phyloP scores from a whole-genome alignment of 192 early-diverging fungal species.

The Diversispora epigaea region DNA sequence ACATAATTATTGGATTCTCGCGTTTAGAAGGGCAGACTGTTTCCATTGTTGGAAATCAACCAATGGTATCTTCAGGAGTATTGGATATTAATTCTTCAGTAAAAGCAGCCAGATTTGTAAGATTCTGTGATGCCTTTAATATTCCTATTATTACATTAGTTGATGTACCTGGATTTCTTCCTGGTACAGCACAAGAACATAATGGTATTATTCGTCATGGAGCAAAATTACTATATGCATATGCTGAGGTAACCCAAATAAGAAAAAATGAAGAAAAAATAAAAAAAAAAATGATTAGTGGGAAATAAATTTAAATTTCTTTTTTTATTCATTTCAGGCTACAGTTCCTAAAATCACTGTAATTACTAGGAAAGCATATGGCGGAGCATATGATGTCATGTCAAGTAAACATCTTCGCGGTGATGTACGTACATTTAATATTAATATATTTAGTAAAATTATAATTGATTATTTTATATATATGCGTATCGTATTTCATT shows the following conservation, averaged over 20 bases:
- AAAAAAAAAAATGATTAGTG: neutral
- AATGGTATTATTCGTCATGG: conserved; percentile 94
- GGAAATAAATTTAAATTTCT: neutral
- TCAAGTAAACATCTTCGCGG: conserved; percentile 93
- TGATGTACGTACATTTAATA: conserved; percentile 47
- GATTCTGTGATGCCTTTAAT: conserved; percentile 96
- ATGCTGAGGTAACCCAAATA: conserved; percentile 62
- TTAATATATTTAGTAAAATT: neutral
- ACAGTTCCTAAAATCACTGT: conserved; percentile 96
- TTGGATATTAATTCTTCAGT: conserved; percentile 93
- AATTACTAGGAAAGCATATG: conserved; percentile 95
- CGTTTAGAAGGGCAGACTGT: conserved; percentile 84
- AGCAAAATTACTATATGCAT: conserved; percentile 94
- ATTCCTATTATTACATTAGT: conserved; percentile 93
- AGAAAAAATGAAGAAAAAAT: too few species aligned
- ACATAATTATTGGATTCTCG: conserved; percentile 89
- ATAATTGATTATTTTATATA: neutral
- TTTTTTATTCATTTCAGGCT: conserved; percentile 42
- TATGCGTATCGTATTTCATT: too few species aligned
- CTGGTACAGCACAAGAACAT: conserved; percentile 93
- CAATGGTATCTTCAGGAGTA: conserved; percentile 91
- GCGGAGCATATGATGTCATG: conserved; percentile 98
- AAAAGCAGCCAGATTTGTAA: conserved; percentile 94
- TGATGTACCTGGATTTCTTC: conserved; percentile 96
- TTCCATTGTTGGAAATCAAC: conserved; percentile 92